A percentile compares a stretch with the other conserved stretches of the same genome.
phyloP scores from a whole-genome alignment of 345 rosid species.

The Sisymbrium altissimum region DNA sequence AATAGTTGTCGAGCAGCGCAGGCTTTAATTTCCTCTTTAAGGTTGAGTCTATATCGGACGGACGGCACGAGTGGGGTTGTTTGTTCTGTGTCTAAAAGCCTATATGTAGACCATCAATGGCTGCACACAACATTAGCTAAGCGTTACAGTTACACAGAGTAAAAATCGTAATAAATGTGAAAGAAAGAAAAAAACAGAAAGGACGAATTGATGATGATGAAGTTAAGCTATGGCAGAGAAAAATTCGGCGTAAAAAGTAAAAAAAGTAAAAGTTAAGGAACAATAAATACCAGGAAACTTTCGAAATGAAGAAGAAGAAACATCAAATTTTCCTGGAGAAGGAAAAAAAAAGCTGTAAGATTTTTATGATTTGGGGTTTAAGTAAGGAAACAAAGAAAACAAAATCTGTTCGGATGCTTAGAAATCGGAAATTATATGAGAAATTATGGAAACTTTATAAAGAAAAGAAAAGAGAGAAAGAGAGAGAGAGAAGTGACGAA shows the following conservation, averaged over 20 bases:
- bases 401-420: not conserved
- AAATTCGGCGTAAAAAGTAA: conserved; percentile 8
- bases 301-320: conserved; percentile 4
- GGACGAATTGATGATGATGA: not conserved
- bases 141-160: conserved; percentile 22
- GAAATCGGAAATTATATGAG: not conserved
- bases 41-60: conserved; percentile 10
- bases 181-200: not conserved
- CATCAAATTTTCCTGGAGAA: not conserved
- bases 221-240: not conserved
- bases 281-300: conserved; percentile 12
- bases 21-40: not conserved
- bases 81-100: conserved; percentile 20
- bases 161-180: conserved; percentile 12
- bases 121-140: conserved; percentile 9
- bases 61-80: conserved; percentile 35
- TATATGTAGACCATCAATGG: conserved; percentile 33
- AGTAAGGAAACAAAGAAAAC: not conserved
- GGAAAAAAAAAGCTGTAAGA: not conserved
- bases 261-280: conserved; percentile 3
- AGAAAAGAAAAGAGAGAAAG: not conserved
- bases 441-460: not conserved
- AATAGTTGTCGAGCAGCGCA: not conserved
- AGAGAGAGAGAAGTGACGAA: conserved; percentile 13
- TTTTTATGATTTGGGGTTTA: not conserved